A percentile compares a stretch with the other conserved stretches of the same genome.
Conservation (phyloP, 345 rosid genomes). For the Atalantia buxifolia region DNA sequence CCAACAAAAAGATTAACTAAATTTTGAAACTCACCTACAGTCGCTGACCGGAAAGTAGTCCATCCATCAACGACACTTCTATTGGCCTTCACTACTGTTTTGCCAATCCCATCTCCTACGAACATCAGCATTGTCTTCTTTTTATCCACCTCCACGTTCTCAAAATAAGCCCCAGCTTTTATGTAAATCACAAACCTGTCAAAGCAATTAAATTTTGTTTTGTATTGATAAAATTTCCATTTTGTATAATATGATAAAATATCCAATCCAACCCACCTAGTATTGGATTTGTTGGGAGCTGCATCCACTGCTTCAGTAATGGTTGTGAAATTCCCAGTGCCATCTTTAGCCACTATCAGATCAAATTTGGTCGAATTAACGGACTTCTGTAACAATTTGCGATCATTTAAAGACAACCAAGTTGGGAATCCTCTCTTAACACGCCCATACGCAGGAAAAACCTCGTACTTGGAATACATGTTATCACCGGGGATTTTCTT, state of each 20-base stretch:
- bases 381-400: constrained; percentile 41
- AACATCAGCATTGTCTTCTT: constrained; percentile 64
- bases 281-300: constrained; percentile 62
- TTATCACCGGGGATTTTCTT: constrained; percentile 52
- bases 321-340: constrained; percentile 63
- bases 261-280: constrained; percentile 40
- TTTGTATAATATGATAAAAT: not conserved
- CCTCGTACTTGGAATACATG: constrained; percentile 22
- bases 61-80: constrained; percentile 60
- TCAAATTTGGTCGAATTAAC: constrained; percentile 33
- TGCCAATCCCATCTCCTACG: constrained; percentile 83
- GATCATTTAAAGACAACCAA: constrained; percentile 49
- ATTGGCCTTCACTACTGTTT: constrained; percentile 58
- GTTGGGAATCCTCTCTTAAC: constrained; percentile 53
- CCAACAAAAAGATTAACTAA: not conserved
- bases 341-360: constrained; percentile 68
- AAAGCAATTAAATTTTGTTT: not conserved
- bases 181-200: constrained; percentile 76
- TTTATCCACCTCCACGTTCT: constrained; percentile 67
- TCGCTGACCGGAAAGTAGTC: constrained; percentile 84
- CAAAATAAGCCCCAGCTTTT: constrained; percentile 67
- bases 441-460: constrained; percentile 33
- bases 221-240: not conserved
- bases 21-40: constrained; percentile 58
- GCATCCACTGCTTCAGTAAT: constrained; percentile 60